Evolutionary conservation across 352 stramenopile genomes (phyloP), one percentile per base, ranked within the genome.

Genomic region (Globisporangium perplexum): DNA sequence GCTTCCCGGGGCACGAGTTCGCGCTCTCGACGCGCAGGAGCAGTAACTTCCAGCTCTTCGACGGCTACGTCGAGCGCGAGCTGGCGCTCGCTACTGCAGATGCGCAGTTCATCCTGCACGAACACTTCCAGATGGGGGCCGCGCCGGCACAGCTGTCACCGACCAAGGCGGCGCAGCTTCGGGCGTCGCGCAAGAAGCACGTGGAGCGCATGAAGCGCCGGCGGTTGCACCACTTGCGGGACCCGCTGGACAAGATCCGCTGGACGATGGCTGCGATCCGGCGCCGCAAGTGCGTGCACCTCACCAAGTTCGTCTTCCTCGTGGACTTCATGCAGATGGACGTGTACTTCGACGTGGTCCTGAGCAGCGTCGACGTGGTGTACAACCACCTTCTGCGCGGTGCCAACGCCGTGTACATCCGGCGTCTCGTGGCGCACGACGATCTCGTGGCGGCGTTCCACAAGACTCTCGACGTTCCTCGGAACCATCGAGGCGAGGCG

Each of bases 201-300:
- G 57, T 66, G 22, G 63, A 66, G 56, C 55, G 38, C 48, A 57
- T 46, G 7, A 20, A 66, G 15, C 46, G 52, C n/a, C 55, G 62
- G 24, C 31, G 66, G 14, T 33, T 59, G 14, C 55, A 64, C n/a
- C 41, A 41, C 17, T 50, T 63, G 23, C 15, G 59, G n/a, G 61
- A 77, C 24, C 59, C 68, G 0, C 18, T 82, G 18, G 71, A 80
- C 28, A 63, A 85, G 28, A 83, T 89, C 52, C 71, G 72, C 3
- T 91, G 81, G 81, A 88, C 77, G 1, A 64, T 89, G 48, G 81
- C 77, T 7, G 77, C 81, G 1, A 86, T 89, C 18, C 74, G 67
- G 38, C 68, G 81, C 0, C 63, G 76, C 6, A 78, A 74, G 20
- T 91, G 81, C 43, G 51, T 55, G 7, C 71, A 84, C 24, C 53